Conservation (phyloP, 2,329 filamentous ascomycete genomes). For the Fusarium sp. region DNA sequence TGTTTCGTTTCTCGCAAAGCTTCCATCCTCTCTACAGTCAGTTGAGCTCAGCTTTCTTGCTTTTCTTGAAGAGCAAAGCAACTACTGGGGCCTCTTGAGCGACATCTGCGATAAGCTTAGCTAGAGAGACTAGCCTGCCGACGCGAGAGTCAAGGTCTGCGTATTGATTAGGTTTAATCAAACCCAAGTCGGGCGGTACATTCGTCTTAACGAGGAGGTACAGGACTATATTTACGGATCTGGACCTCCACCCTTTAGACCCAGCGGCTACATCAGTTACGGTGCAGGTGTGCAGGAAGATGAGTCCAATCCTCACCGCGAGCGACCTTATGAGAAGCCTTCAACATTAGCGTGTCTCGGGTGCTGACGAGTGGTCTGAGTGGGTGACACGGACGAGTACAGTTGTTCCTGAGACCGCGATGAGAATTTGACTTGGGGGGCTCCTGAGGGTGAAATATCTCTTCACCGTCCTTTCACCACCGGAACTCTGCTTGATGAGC, state of each 20-base stretch:
- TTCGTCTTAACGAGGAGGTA: constrained; percentile 7
- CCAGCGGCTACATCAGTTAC: neutral
- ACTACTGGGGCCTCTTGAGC: neutral
- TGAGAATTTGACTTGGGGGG: neutral
- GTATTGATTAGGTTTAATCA: neutral
- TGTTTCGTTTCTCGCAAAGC: neutral
- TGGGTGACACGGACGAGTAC: too few species aligned
- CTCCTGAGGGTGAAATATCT: neutral
- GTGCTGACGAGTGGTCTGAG: neutral
- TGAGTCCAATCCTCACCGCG: neutral
- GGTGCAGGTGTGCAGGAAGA: neutral
- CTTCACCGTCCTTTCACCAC: neutral
- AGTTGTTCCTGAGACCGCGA: too few species aligned
- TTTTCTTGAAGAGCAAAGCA: neutral
- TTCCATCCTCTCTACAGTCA: neutral
- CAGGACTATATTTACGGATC: constrained; percentile 9
- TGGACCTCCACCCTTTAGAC: neutral
- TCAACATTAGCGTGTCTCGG: neutral
- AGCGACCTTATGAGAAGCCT: neutral
- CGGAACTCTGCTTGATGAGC: neutral
- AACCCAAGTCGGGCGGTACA: neutral
- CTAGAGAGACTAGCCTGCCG: neutral
- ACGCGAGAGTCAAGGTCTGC: neutral
- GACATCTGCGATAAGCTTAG: constrained; percentile 10
- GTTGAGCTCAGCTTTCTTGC: constrained; percentile 10